phyloP scores from a whole-genome alignment of 2,329 filamentous ascomycete genomes.

The Macrophomina tecta region DNA sequence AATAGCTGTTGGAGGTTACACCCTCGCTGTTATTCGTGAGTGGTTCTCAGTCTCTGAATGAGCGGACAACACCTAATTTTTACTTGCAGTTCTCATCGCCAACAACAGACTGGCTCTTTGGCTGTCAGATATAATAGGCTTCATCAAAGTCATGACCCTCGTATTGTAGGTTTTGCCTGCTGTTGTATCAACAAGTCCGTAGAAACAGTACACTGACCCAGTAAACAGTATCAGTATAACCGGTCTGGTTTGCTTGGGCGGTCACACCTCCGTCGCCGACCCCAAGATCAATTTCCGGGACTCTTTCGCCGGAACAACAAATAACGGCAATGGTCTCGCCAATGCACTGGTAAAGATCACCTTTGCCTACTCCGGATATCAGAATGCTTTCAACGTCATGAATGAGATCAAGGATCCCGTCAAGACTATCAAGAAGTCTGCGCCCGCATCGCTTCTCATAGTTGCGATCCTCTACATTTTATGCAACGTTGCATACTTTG shows the following conservation, averaged over 20 bases:
- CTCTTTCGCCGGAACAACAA: conserved; percentile 37
- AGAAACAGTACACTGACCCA: not conserved
- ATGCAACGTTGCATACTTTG: conserved; percentile 68
- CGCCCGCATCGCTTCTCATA: conserved; percentile 64
- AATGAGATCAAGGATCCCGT: conserved; percentile 60
- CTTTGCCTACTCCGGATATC: conserved; percentile 40
- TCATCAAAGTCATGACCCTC: conserved; percentile 66
- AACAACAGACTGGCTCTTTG: conserved; percentile 65
- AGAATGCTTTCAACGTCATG: conserved; percentile 43
- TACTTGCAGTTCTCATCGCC: conserved; percentile 50
- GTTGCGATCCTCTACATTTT: conserved; percentile 69
- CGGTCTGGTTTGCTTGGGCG: conserved; percentile 40
- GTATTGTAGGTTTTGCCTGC: conserved; percentile 51
- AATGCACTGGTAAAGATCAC: conserved; percentile 42
- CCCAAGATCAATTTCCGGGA: conserved; percentile 38
- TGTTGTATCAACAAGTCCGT: too few species aligned
- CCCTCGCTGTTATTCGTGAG: conserved; percentile 60
- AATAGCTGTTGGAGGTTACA: conserved; percentile 69
- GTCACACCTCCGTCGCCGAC: conserved; percentile 37
- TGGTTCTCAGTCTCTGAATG: not conserved
- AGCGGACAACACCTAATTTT: not conserved
- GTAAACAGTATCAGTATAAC: conserved; percentile 36
- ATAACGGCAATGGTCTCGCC: conserved; percentile 39
- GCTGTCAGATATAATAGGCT: conserved; percentile 62
- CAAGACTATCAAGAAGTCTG: conserved; percentile 67